Evolutionary conservation across 2,329 filamentous ascomycete species (phyloP), one percentile per base, ranked within the genome.

Genomic region (Lachnum nothofagi): DNA sequence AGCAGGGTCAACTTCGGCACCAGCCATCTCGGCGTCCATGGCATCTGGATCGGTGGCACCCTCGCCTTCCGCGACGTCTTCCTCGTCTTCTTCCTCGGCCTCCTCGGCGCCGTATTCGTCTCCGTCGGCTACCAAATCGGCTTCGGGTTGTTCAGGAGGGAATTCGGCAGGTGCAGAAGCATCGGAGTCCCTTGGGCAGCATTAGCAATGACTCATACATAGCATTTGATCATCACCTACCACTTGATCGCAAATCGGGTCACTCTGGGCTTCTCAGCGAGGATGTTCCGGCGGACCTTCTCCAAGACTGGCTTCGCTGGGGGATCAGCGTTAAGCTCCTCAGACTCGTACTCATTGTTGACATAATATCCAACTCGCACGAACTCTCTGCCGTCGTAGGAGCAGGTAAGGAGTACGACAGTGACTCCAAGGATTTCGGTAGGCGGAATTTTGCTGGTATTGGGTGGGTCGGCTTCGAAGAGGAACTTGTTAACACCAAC

Each of bases 211-310:
- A 34, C 24, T 29, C 23, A 45, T 43, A 16, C 27, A 27, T 10
- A 22, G 9, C 14, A 14, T 23, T 14, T n/a, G 25, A 34, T 33
- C 40, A 22, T 31, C 41, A 71, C 80, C 50, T 78, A 95, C 93
- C 93, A 98, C 74, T 98, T 98, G 73, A 98, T 98, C 38, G 91
- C 90, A 66, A 98, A 98, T 57, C 93, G 83, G 24, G 93, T 98
- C 44, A 98, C 93, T 70, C 93, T 83, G 10, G 93, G 93, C 80
- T 98, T 98, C 73, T 97, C 91, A 3, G 91, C 90, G 31, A 98
- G 80, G 43, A 98, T 88, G 65, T 94, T 96, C 61, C 94, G 85
- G 59, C 82, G 82, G 56, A 98, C 89, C 64, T 90, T 88, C 67
- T 98, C 94, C 57, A 97, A 85, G 60, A 94, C 78, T 33, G 91